Base-by-base conservation (phyloP, 1,284 basidiomycete species). In the Microbotryum lychnidis-dioicae region DNA sequence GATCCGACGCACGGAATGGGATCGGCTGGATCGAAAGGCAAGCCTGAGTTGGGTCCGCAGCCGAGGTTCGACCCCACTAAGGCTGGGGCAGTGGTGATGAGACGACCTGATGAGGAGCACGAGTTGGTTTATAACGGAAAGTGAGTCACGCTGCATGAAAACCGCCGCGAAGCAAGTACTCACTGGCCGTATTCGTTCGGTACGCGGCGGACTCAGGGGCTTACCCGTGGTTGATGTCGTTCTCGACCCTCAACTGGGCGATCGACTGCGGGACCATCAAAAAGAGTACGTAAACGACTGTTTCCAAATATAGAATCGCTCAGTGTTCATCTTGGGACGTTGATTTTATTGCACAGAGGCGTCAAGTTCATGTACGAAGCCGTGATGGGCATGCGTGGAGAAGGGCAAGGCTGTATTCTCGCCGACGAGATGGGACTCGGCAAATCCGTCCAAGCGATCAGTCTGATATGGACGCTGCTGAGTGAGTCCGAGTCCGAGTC, bases 371-470 rank as follows among this genome's bases (percentile, higher is more conserved):
- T 99, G 79, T 99, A 99, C 74, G 90, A 94, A 74, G 63, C 87
- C 68, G 88, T 94, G 23, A 97, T 97, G 90, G 93, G 93, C 9
- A 80, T 97, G 74, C 82, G 88, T 37, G 87, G 86, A 69, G 89
- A 92, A 42, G 78, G 77, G 2, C 72, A 90, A 69, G 96, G 96
- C 1, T 94, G 90, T 70, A 97, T 99, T 65, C 80, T 99, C 31
- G 96, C 94, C 1, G 96, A 99, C 75, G 94, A 98, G 72, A 94
- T 96, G 89, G 91, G 92, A 52, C 82, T 96, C 59, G 92, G 92
- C 20, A 97, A 97, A 77, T 96, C 92, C 0, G 77, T 77, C 21
- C 76, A 94, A 83, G 92, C 91, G 0, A 91, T 97, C 54, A 80
- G 85, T 14, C 79, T 97, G 9, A 80, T 93, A 18, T 90, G 89